Evolutionary conservation across 305 asterid genomes (phyloP), one percentile per base, ranked within the genome.

Genomic region (Withania somnifera): DNA sequence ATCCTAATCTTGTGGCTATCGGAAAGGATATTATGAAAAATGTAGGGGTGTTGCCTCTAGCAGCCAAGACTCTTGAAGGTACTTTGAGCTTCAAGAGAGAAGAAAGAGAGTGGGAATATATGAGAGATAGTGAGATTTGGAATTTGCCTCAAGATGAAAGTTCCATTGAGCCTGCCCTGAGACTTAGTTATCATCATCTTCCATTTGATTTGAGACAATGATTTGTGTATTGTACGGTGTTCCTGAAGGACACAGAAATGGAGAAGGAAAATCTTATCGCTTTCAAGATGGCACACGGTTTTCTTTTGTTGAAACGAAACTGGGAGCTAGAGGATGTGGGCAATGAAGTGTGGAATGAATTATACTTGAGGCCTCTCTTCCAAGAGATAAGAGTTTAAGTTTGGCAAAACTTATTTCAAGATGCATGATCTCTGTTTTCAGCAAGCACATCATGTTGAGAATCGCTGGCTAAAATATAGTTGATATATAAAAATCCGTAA

Each of bases 111-210:
- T 54, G 81, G 95, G 66, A 71, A 0, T 82, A 78, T 11, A 88
- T 92, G 80, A 83, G 88, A 40, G 77, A 79, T 4, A 92, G 90
- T 83, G 89, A 87, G 64, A 83, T 89, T 60, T 92, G 93, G 93
- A 85, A 85, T 83, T 81, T 87, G 19, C 79, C 89, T 3, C 85
- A 82, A 82, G 85, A 60, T 4, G 42, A 83, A 20, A 57, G 1
- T 57, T 9, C 64, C 22, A 22, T 57, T 22, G 0, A 20, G 17
- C 15, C 32, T 9, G 17, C 15, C 17, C 64, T 57, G 64, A 10
- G 32, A 0, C 13, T 57, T 1, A 57, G 64, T 57, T 57, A 22
- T 4, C 64, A 57, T 57, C 32, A 57, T 0, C 64, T 57, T 3
- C 61, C 13, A 19, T 5, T 54, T 54, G 58, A 52, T 17, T 6